Evolutionary conservation across 2,329 filamentous ascomycete species (phyloP).

Genomic region (Aspergillus ustus): DNA sequence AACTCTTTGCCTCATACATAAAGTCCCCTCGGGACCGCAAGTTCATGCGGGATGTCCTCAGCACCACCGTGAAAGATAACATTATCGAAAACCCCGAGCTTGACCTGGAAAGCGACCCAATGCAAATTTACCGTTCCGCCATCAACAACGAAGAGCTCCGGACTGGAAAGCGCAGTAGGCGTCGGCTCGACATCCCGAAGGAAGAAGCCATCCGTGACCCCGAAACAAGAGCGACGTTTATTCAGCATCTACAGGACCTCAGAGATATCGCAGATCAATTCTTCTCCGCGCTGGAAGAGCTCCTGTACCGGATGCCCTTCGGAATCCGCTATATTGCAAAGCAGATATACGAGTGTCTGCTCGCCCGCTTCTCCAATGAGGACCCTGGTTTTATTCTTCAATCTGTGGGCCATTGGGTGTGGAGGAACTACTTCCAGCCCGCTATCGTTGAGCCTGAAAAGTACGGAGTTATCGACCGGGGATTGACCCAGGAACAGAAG

Average conservation of each 20-base stretch:
- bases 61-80: slow-evolving; percentile 83
- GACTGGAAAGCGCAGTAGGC: slow-evolving; percentile 80
- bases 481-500: slow-evolving; percentile 88
- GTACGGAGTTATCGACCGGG: slow-evolving; percentile 88
- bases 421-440: slow-evolving; percentile 91
- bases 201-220: slow-evolving; percentile 95
- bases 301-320: slow-evolving; percentile 87
- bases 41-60: slow-evolving; percentile 84
- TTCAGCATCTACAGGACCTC: slow-evolving; percentile 90
- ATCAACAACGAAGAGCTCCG: slow-evolving; percentile 98
- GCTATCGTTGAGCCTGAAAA: slow-evolving; percentile 89
- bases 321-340: slow-evolving; percentile 86
- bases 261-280: slow-evolving; percentile 94
- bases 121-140: slow-evolving; percentile 93
- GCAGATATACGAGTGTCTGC: slow-evolving; percentile 80
- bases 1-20: slow-evolving; percentile 83
- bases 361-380: slow-evolving; percentile 78
- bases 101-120: slow-evolving; percentile 93
- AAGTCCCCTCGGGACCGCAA: slow-evolving; percentile 91
- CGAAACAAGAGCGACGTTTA: slow-evolving; percentile 90
- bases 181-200: slow-evolving; percentile 81
- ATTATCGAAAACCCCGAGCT: slow-evolving; percentile 90
- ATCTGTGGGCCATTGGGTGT: slow-evolving; percentile 86
- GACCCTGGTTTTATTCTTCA: slow-evolving; percentile 78
- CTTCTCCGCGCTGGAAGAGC: slow-evolving; percentile 78